Conservation (phyloP, 306 rosid species). For the Prinsepia uniflora region DNA sequence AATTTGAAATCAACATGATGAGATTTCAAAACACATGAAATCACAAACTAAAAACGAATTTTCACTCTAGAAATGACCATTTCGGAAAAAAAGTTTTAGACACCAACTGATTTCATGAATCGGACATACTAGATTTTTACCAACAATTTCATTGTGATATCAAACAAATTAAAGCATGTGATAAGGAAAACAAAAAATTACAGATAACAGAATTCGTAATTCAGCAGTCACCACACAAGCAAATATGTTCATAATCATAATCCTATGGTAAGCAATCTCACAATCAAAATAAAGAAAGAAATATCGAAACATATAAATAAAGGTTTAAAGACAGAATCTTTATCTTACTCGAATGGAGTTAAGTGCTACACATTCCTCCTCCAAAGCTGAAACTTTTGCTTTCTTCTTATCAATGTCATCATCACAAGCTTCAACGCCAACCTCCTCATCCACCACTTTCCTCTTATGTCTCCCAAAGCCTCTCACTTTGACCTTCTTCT, state of each 20-base stretch:
- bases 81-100: background rate
- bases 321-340: background rate
- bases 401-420: slow-evolving; percentile 29
- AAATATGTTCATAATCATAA: background rate
- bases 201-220: background rate
- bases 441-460: slow-evolving; percentile 18
- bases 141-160: background rate
- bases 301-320: background rate
- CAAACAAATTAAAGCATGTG: slow-evolving; percentile 10
- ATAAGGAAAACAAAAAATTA: background rate
- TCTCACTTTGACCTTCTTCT: slow-evolving; percentile 54
- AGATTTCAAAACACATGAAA: slow-evolving; percentile 6
- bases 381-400: slow-evolving; percentile 22
- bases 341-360: slow-evolving; percentile 39
- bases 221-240: background rate
- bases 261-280: background rate
- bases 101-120: background rate
- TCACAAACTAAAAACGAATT: slow-evolving; percentile 9
- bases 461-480: slow-evolving; percentile 55
- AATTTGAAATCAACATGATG: slow-evolving; percentile 18
- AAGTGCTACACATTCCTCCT: slow-evolving; percentile 16
- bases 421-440: slow-evolving; percentile 2
- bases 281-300: background rate
- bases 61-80: slow-evolving; percentile 5
- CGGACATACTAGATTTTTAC: too few relatives aligned